Evolutionary conservation across 2,329 filamentous ascomycete genomes (phyloP), one percentile per base, ranked within the genome.

Genomic region (Remersonia thermophila): DNA sequence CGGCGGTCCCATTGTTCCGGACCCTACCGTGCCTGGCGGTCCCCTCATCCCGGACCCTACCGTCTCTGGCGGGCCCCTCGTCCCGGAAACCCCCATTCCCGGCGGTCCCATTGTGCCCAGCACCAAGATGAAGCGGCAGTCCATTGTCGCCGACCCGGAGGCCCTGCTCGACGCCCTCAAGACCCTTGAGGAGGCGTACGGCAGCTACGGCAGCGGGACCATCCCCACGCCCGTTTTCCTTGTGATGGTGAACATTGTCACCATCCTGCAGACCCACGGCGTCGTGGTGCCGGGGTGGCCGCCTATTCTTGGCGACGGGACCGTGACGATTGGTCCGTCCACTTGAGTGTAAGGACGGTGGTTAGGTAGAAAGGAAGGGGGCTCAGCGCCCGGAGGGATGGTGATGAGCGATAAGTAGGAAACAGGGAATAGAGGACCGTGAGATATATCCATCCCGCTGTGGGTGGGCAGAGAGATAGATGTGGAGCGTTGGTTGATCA

Each of bases 11-110:
- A 37, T 58, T 14, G 43, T 33, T 9, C 55, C 56, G 16, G 55
- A 55, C 36, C 45, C 46, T 11, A 46, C 46, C 20, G 39, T 52
- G 11, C 54, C 55, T 27, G 56, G 53, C 14, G 54, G 51, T 2
- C 39, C 48, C 13, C 43, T 56, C 20, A 38, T 40, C 13, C 54
- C 55, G 26, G 54, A 55, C 34, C 44, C 44, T 6, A 44, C 45
- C 25, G 38, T 52, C 12, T 54, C 55, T 27, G 56, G 53, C 13
- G 54, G 51, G 1, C 39, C 48, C 16, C 25, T 27, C 25, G 25
- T 8, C 7, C 25, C 25, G 7, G 25, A 27, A 12, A 27, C 7
- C 7, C 25, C 25, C 25, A 27, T 27, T 27, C 25, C 25, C 12
- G 25, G 25, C 25, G 25, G 25, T n/a, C n/a, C n/a, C n/a, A n/a